Evolutionary conservation across 225 moss, liverwort and hornwort genomes (phyloP).

Genomic region (Takakia lepidozioides): DNA sequence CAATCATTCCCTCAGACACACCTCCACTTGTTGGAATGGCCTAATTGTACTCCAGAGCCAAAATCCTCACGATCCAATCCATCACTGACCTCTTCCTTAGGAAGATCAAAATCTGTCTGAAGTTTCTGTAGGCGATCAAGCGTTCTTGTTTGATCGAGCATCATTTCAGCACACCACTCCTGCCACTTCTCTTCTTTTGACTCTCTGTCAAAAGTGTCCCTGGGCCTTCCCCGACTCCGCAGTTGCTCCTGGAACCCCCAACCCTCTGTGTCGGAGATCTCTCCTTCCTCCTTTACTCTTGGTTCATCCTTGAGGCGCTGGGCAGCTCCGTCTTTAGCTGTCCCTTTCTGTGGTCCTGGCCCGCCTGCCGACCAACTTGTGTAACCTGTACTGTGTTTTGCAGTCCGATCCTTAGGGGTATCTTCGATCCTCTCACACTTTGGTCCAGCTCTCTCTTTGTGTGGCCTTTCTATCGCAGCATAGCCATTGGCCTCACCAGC

Average conservation of each 20-base stretch:
- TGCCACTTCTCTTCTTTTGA: constrained; percentile 97
- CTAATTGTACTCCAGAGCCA: no score
- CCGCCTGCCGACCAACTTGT: constrained; percentile 45
- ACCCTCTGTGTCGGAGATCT: constrained; percentile 93
- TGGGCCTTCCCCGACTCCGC: constrained; percentile 49
- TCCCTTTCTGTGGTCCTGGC: constrained; percentile 36
- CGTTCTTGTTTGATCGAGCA: constrained; percentile 81
- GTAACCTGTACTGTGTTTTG: constrained; percentile 35
- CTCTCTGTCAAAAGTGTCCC: constrained; percentile 51
- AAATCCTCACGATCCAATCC: no score
- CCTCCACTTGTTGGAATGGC: no score
- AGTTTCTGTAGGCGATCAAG: constrained; percentile 76
- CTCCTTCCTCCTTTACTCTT: constrained; percentile 87
- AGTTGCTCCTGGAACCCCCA: constrained; percentile 40
- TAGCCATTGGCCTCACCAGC: constrained; percentile 69
- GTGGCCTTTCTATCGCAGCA: constrained; percentile 40
- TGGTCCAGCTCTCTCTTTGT: constrained; percentile 34
- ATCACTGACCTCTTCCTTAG: constrained; percentile 82
- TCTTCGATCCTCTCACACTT: constrained; percentile 67
- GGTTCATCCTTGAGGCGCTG: constrained; percentile 58
- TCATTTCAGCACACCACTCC: constrained; percentile 95
- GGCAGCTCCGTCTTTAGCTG: constrained; percentile 58
- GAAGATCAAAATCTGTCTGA: constrained; percentile 69
- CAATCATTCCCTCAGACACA: no score
- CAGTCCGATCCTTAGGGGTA: constrained; percentile 55